phyloP scores from a whole-genome alignment of 257 asterid genomes.

The Fraxinus americana region DNA sequence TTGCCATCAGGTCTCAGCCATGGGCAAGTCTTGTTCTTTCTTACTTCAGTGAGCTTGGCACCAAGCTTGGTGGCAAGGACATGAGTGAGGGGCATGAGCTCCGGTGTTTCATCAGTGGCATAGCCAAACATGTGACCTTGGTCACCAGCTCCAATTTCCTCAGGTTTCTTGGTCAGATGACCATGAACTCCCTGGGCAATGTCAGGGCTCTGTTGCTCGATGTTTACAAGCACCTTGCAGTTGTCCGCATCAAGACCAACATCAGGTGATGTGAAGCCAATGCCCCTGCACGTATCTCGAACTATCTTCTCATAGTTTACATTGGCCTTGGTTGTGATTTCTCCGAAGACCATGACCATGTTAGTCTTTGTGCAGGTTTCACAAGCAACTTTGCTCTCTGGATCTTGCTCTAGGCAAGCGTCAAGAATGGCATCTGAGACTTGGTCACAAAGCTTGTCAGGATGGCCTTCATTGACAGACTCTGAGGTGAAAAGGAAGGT shows the following conservation, averaged over 20 bases:
- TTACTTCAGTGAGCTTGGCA: slow-evolving; percentile 66
- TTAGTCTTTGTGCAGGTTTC: slow-evolving; percentile 71
- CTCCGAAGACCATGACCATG: slow-evolving; percentile 75
- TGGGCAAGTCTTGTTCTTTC: slow-evolving; percentile 61
- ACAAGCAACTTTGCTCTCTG: slow-evolving; percentile 73
- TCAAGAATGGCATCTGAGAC: slow-evolving; percentile 72
- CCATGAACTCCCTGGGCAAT: slow-evolving; percentile 79
- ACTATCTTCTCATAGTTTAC: slow-evolving; percentile 68
- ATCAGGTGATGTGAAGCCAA: slow-evolving; percentile 64
- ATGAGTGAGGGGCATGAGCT: slow-evolving; percentile 76
- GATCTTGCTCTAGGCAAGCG: slow-evolving; percentile 70
- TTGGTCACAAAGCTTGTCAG: slow-evolving; percentile 78
- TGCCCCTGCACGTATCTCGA: slow-evolving; percentile 67
- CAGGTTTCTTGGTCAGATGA: slow-evolving; percentile 71
- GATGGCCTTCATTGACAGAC: slow-evolving; percentile 72
- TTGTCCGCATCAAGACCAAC: slow-evolving; percentile 71
- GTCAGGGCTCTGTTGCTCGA: slow-evolving; percentile 73
- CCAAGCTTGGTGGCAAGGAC: slow-evolving; percentile 76
- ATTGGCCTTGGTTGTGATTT: slow-evolving; percentile 68
- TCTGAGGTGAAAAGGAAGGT: slow-evolving; percentile 69
- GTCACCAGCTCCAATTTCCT: slow-evolving; percentile 78
- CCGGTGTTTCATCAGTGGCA: slow-evolving; percentile 78
- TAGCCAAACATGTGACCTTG: slow-evolving; percentile 84
- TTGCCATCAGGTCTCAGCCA: slow-evolving; percentile 80
- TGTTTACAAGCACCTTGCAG: slow-evolving; percentile 69